Evolutionary conservation across 495 filamentous ascomycete species (phyloP).

Genomic region (Cudoniella acicularis): DNA sequence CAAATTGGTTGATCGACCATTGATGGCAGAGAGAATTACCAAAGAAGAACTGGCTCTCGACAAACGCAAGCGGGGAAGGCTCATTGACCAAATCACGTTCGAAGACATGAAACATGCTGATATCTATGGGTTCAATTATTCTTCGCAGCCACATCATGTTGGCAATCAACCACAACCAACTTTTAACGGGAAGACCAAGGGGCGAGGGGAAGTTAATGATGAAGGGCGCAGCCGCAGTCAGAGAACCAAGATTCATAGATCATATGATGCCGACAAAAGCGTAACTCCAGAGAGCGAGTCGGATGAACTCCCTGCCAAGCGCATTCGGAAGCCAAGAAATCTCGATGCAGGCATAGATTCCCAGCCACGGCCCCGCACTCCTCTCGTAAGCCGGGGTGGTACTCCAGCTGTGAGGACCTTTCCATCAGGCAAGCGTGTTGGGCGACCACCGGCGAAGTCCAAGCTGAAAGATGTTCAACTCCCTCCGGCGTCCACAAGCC

Average conservation of each 20-base stretch:
- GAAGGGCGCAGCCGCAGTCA: constrained; percentile 4
- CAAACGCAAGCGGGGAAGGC: constrained; percentile 9
- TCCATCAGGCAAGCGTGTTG: constrained; percentile 16
- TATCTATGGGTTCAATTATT: constrained; percentile 20
- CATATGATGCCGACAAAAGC: constrained; percentile 5
- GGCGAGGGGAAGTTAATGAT: neutral
- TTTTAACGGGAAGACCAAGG: neutral
- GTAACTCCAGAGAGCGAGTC: constrained; percentile 8
- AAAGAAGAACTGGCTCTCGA: constrained; percentile 4
- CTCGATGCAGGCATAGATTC: neutral
- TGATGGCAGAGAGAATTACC: constrained; percentile 3
- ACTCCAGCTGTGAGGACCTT: constrained; percentile 12
- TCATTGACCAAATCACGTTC: constrained; percentile 14
- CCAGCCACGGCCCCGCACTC: neutral
- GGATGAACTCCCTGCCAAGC: constrained; percentile 18
- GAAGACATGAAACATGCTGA: constrained; percentile 19
- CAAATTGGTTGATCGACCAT: neutral
- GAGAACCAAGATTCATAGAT: constrained; percentile 4
- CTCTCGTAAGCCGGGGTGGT: constrained; percentile 1
- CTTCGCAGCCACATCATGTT: neutral
- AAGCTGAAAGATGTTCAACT: constrained; percentile 17
- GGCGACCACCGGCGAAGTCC: constrained; percentile 16
- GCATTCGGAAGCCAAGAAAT: constrained; percentile 7
- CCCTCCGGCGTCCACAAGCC: neutral
- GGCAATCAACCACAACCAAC: constrained; percentile 11